Evolutionary conservation across 805 yeast species (phyloP).

Genomic region (Cyberlindnera misumaiensis): DNA sequence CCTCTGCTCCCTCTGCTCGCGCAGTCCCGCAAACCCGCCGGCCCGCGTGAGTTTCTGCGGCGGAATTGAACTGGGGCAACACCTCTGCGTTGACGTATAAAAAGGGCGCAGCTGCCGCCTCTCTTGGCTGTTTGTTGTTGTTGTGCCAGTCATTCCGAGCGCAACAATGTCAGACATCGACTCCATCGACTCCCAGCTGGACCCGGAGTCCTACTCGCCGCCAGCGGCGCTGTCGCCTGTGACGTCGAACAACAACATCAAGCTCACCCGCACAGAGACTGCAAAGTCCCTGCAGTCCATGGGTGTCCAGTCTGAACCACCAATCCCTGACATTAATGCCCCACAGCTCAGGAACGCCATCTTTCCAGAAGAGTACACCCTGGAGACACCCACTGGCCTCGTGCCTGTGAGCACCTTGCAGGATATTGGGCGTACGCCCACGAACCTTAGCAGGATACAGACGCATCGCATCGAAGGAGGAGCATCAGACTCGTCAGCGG

Average conservation of each 20-base stretch:
- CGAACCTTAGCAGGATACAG: conserved; percentile 29
- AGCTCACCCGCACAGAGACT: conserved; percentile 61
- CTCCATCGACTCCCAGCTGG: conserved; percentile 18
- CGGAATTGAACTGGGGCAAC: too few species aligned
- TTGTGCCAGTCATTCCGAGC: too few species aligned
- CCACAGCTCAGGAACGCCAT: conserved; percentile 59
- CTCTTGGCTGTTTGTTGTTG: background rate
- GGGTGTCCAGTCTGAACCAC: conserved; percentile 52
- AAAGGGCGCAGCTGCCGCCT: background rate
- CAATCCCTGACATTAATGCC: conserved; percentile 49
- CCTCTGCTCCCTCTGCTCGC: too few species aligned
- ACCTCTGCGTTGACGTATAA: background rate
- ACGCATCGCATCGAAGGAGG: conserved; percentile 16
- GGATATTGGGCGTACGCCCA: conserved; percentile 49
- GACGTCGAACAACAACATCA: conserved; percentile 21
- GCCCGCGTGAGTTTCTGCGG: conserved; percentile 2
- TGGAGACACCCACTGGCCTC: conserved; percentile 84
- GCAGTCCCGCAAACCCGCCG: background rate
- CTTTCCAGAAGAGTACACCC: conserved; percentile 87
- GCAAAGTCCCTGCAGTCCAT: conserved; percentile 55
- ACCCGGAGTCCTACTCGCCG: conserved; percentile 37
- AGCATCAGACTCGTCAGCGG: conserved; percentile 9
- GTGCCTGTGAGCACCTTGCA: conserved; percentile 75
- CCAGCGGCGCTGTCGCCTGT: conserved; percentile 24
- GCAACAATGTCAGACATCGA: conserved; percentile 5